phyloP scores from a whole-genome alignment of 2,329 filamentous ascomycete species.

The Sarocladiaceae sp. region DNA sequence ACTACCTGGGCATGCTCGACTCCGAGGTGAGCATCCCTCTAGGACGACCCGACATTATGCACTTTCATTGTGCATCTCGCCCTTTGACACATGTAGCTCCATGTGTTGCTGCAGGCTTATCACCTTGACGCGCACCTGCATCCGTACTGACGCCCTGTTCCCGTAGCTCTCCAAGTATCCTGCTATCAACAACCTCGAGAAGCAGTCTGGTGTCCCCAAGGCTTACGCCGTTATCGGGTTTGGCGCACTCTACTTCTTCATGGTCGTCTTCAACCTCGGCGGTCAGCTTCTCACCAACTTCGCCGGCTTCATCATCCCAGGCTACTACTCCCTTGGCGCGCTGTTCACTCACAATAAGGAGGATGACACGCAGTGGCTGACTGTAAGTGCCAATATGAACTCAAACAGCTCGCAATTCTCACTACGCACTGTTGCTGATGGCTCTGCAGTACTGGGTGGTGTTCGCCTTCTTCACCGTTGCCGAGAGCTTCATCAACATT shows the following conservation, averaged over 20 bases:
- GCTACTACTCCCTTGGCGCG: constrained; percentile 76
- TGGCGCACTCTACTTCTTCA: constrained; percentile 76
- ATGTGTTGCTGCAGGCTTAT: too few species aligned
- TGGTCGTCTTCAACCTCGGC: constrained; percentile 88
- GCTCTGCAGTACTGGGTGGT: constrained; percentile 75
- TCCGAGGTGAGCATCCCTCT: constrained; percentile 63
- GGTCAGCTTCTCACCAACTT: constrained; percentile 84
- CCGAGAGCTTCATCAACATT: constrained; percentile 76
- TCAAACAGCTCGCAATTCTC: neutral
- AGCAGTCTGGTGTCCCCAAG: constrained; percentile 76
- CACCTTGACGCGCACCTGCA: too few species aligned
- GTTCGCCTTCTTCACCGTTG: constrained; percentile 73
- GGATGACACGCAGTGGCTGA: constrained; percentile 78
- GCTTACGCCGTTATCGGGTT: constrained; percentile 75
- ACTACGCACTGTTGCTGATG: constrained; percentile 25
- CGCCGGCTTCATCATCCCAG: constrained; percentile 74
- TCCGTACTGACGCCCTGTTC: constrained; percentile 4
- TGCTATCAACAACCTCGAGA: constrained; percentile 77
- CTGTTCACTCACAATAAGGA: constrained; percentile 65
- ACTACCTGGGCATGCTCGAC: constrained; percentile 73
- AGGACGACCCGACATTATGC: neutral
- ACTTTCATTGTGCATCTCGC: constrained; percentile 10
- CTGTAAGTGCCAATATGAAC: constrained; percentile 41
- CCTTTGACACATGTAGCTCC: constrained; percentile 13
- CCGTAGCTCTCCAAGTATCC: constrained; percentile 84